A percentile compares a stretch with the other conserved stretches of the same genome.
phyloP scores from a whole-genome alignment of 768 basidiomycete genomes.

The Boletellus ananas region DNA sequence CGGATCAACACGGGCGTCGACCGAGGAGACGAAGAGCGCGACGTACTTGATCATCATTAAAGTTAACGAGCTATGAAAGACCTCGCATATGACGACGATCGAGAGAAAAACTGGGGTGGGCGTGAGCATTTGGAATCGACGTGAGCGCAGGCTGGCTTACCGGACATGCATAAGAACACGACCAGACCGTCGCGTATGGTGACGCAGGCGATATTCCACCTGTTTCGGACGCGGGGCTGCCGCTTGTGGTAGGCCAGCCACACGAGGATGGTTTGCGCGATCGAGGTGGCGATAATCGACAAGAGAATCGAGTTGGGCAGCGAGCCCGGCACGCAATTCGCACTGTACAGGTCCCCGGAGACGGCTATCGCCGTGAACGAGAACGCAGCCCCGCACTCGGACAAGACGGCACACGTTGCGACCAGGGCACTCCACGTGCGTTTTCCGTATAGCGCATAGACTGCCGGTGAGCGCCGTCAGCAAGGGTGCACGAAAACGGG shows the following conservation, averaged over 20 bases:
- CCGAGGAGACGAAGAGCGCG: not conserved
- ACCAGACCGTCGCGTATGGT: conserved; percentile 25
- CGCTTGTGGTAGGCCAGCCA: conserved; percentile 17
- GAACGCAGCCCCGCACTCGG: conserved; percentile 8
- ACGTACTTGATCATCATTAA: conserved; percentile 16
- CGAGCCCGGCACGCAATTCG: conserved; percentile 7
- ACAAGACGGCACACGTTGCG: conserved; percentile 4
- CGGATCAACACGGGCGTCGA: not conserved
- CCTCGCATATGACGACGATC: not conserved
- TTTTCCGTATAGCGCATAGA: conserved; percentile 17
- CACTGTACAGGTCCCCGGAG: conserved; percentile 11
- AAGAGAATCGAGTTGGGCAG: conserved; percentile 1
- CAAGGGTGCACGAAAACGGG: not conserved
- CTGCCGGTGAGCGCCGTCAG: conserved; percentile 8
- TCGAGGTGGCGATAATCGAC: conserved; percentile 6
- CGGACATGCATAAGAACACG: conserved; percentile 9
- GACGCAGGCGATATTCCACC: conserved; percentile 8
- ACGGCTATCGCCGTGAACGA: not conserved
- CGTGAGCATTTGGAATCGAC: not conserved
- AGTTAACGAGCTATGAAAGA: conserved; percentile 2
- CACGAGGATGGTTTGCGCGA: conserved; percentile 17
- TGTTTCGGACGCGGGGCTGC: not conserved
- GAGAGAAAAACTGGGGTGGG: conserved; percentile 14
- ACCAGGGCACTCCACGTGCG: not conserved
- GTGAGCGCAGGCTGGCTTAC: conserved; percentile 7